phyloP scores from a whole-genome alignment of 2,329 filamentous ascomycete species.

The Aspergillus calidoustus region DNA sequence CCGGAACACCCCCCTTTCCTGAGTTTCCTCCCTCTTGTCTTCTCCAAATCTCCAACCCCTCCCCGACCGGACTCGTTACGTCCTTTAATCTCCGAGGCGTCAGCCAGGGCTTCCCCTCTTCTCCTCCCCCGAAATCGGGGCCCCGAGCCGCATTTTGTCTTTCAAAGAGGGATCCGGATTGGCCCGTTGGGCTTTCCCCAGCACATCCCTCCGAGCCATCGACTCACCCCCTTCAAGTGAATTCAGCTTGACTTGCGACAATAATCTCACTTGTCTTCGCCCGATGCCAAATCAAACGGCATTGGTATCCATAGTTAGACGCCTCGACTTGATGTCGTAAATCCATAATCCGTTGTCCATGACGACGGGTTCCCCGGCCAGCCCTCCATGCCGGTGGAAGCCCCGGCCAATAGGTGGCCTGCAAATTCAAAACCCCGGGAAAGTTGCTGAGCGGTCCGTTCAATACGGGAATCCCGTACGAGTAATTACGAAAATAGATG shows the following conservation, averaged over 20 bases:
- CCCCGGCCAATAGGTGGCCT: slow-evolving; percentile 25
- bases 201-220: slow-evolving; percentile 35
- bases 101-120: slow-evolving; percentile 9
- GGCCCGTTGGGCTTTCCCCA: slow-evolving; percentile 24
- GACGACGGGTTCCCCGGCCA: background rate
- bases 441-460: slow-evolving; percentile 13
- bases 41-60: slow-evolving; percentile 14
- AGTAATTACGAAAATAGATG: background rate
- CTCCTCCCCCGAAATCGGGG: slow-evolving; percentile 36
- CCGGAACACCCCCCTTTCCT: slow-evolving; percentile 21
- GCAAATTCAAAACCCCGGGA: slow-evolving; percentile 19
- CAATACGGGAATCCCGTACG: slow-evolving; percentile 3
- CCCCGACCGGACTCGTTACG: slow-evolving; percentile 4
- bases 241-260: background rate
- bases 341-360: background rate
- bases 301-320: background rate
- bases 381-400: slow-evolving; percentile 4
- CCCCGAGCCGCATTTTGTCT: slow-evolving; percentile 24
- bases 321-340: background rate
- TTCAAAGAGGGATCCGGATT: slow-evolving; percentile 24
- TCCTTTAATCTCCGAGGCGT: slow-evolving; percentile 6
- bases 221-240: slow-evolving; percentile 13
- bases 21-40: slow-evolving; percentile 10
- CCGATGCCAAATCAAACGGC: background rate
- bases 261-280: background rate